Percentiles rank a stretch among this genome's conserved stretches.
Conservation (phyloP, 768 basidiomycete species). For the Pleurotus sapidus region DNA sequence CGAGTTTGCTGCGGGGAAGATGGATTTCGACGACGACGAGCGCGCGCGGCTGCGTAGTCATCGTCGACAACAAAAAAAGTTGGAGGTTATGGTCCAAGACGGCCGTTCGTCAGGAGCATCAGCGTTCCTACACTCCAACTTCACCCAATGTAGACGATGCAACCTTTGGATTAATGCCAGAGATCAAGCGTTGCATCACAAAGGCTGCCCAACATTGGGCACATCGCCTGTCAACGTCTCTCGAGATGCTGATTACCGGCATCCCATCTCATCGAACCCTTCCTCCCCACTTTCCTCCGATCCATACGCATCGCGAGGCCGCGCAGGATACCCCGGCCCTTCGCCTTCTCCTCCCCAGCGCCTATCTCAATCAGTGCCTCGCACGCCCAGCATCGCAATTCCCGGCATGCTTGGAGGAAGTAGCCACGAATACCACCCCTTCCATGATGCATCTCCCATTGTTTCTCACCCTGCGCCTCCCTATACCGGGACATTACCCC, state of each 20-base stretch:
- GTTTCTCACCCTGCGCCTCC: conserved; percentile 4
- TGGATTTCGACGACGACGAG: conserved; percentile 6
- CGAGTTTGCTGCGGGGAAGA: not conserved
- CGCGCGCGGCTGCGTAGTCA: not conserved
- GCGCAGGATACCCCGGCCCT: conserved; percentile 2
- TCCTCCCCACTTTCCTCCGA: conserved; percentile 1
- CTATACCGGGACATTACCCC: conserved; percentile 1
- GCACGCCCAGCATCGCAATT: conserved; percentile 3
- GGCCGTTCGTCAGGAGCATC: not conserved
- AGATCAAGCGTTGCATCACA: conserved; percentile 6
- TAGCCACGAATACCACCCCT: conserved; percentile 2
- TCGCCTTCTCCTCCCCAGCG: not conserved
- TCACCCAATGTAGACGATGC: conserved; percentile 6
- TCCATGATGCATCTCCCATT: conserved; percentile 3
- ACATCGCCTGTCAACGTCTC: conserved; percentile 4
- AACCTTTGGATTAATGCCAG: conserved; percentile 7
- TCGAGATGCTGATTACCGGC: not conserved
- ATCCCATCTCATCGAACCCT: not conserved
- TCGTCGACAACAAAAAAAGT: conserved; percentile 7
- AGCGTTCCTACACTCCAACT: not conserved
- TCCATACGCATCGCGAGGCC: conserved; percentile 1
- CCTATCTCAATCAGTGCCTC: conserved; percentile 4
- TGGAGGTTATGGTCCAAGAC: not conserved
- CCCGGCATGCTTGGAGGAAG: not conserved
- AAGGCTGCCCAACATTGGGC: conserved; percentile 4